Base-by-base conservation (phyloP, 352 stramenopile genomes). In the Pythium rhizo-oryzae region DNA sequence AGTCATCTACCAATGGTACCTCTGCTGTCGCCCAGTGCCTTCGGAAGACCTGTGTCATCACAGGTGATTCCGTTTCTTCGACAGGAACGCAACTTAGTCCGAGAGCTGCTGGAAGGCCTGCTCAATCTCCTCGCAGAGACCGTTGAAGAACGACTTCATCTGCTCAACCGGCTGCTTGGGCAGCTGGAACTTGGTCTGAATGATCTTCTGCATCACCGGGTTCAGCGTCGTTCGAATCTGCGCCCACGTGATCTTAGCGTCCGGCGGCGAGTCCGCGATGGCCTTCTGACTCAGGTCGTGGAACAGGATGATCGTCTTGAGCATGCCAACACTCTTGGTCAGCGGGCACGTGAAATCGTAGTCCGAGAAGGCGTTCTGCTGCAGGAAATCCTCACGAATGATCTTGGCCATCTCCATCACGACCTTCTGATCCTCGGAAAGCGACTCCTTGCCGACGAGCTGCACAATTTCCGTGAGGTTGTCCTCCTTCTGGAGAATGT, bases 341-440 rank as follows among this genome's bases (percentile, higher is more conserved):
- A 99, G 83, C 58, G 98, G 97, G 75, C 98, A 99, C 62, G 96
- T 99, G 82, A 93, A 99, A 72, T 99, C 98, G 78, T 99, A 98
- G 70, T 99, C 96, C 60, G 97, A 99, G 84, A 99, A 99, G 62
- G 98, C 98, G 77, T 99, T 99, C 75, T 99, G 98, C 78, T 99
- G 97, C 68, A 99, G 76, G 85, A 99, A 99, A 87, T 99, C 98
- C 78, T 99, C 98, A 75, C 97, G 96, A 69, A 99, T 99, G 75
- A 99, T 98, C 80, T 99, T 99, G 70, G 98, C 98, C 59, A 99
- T 84, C 81, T 99, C 98, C 93, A 99, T 99, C 52, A 99, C 94
- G 39, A 99, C 97, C 84, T 99, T 99, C 79, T 99, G 97, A 80
- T 99, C 97, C 77, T 99, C 97, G 39, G 96, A 99, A 12, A 99